Evolutionary conservation across 495 filamentous ascomycete genomes (phyloP), one percentile per base, ranked within the genome.

Genomic region (Lindgomyces ingoldianus): DNA sequence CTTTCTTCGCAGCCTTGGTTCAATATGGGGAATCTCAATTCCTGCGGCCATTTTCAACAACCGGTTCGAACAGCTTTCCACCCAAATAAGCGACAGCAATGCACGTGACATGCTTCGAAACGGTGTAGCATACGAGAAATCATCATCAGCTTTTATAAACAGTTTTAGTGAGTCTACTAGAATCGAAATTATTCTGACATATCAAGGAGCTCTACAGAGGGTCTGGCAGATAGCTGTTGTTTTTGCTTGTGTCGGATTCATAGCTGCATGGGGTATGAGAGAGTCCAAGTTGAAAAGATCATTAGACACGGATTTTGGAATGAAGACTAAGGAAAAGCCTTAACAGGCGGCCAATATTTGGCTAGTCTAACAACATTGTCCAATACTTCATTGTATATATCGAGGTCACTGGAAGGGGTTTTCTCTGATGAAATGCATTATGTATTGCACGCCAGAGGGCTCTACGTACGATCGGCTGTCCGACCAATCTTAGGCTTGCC

Each of bases 21-120:
- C 51, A 30, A 75, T 84, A 25, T 83, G 81, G 81, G 81, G 80
- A 1, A 75, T 80, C 0, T 60, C 81, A 0, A 75, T 85, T 44
- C 78, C 83, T 9, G 72, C 75, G 0, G 75, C 77, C 1, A 74
- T 83, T 14, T 84, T 84, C 71, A 81, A 81, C 68, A 76, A 73
- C 50, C 73, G 67, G 14, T 69, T 72, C 57, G 53, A 4, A n/a
- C 29, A 57, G 18, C 53, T 57, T 4, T 45, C 29, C 10, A 9
- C 4, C 18, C 4, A 4, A 26, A 57, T 57, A 9, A 21, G 21
- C 29, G 53, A 57, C 53, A 26, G 49, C 49, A 9, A 22, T 52
- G 22, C 4, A 4, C 26, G 49, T 11, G 4, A 8, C 4, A 22
- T 30, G 11, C 22, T 22, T 25, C 4, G 26, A 4, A 22, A n/a